Evolutionary conservation across 306 rosid species (phyloP).

Genomic region (Rosa multiflora): DNA sequence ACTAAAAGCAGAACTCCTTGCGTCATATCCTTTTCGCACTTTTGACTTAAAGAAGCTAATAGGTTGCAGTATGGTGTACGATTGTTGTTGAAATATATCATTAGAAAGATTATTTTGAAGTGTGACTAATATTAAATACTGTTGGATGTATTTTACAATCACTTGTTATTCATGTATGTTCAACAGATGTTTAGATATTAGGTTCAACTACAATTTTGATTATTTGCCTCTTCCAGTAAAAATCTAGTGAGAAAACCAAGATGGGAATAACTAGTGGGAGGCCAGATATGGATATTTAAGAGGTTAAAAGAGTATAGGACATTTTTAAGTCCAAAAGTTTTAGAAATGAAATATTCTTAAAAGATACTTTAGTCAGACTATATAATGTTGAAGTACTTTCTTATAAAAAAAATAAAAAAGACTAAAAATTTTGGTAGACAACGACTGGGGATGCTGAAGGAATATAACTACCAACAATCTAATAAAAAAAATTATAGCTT

Average conservation of each 20-base stretch:
- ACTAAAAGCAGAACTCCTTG: not conserved
- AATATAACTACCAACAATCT: not conserved
- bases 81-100: not conserved
- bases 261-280: not conserved
- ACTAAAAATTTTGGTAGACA: not conserved
- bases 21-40: not conserved
- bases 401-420: not conserved
- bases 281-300: not conserved
- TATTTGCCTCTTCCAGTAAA: not conserved
- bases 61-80: not conserved
- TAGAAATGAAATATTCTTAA: not conserved
- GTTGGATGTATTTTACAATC: not conserved
- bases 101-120: not conserved
- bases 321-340: not conserved
- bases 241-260: not conserved
- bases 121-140: not conserved
- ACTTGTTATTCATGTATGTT: not conserved
- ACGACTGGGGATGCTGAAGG: not conserved
- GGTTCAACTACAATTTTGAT: not conserved
- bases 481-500: not conserved
- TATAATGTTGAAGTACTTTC: not conserved
- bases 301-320: not conserved
- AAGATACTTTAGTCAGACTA: not conserved
- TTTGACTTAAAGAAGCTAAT: not conserved
- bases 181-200: not conserved